Conservation (phyloP, 176 grass and related monocot genomes). For the Alloteropsis semialata region DNA sequence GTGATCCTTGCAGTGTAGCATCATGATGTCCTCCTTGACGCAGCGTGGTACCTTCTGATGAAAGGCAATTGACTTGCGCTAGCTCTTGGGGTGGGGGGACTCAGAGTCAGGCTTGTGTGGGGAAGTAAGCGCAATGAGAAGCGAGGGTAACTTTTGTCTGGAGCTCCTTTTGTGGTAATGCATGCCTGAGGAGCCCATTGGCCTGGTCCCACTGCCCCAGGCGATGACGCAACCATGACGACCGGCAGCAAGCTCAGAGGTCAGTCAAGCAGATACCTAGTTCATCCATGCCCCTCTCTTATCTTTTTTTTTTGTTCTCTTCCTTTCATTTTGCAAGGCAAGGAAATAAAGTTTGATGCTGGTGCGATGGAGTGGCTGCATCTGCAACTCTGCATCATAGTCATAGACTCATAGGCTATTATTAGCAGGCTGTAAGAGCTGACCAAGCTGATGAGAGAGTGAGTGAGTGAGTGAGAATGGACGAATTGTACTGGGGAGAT, state of each 20-base stretch:
- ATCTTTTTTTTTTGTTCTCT: constrained; percentile 5
- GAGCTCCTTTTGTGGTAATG: constrained; percentile 38
- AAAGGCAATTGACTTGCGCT: constrained; percentile 34
- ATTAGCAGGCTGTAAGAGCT: not conserved
- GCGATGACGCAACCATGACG: constrained; percentile 25
- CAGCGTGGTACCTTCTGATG: constrained; percentile 47
- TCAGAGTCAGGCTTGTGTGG: constrained; percentile 29
- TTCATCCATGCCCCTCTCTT: not conserved
- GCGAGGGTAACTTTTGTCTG: constrained; percentile 40
- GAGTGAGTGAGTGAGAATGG: not conserved
- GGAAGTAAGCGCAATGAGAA: constrained; percentile 31
- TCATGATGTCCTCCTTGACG: constrained; percentile 45
- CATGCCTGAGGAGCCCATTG: constrained; percentile 6
- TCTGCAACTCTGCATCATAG: not conserved
- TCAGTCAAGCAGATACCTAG: constrained; percentile 26
- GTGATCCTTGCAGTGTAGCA: constrained; percentile 48
- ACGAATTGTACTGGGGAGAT: not conserved
- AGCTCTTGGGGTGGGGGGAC: not conserved
- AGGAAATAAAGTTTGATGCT: not conserved
- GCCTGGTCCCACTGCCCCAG: constrained; percentile 23
- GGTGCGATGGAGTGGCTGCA: constrained; percentile 1
- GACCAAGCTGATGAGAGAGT: not conserved
- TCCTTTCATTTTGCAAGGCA: not conserved
- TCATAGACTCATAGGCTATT: not conserved
- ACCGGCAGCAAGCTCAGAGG: not conserved